Percentiles rank a stretch among this genome's conserved stretches.
Conservation (phyloP, 495 filamentous ascomycete species). For the Hypoxylon fragiforme region DNA sequence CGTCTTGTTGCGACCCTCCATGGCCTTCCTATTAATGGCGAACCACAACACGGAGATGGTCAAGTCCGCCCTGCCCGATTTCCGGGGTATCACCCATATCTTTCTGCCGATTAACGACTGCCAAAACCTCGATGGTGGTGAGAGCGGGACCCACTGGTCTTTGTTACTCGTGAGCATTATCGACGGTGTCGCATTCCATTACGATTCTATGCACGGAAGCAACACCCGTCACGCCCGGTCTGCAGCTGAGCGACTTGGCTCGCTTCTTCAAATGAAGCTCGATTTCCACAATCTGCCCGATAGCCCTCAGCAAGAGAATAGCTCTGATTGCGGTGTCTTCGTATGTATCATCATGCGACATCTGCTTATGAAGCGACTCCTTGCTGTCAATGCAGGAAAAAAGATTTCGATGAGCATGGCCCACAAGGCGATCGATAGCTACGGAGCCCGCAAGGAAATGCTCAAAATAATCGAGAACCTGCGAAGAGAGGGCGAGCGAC, state of each 20-base stretch:
- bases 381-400: slow-evolving; percentile 71
- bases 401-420: slow-evolving; percentile 94
- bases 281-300: slow-evolving; percentile 78
- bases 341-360: slow-evolving; percentile 93
- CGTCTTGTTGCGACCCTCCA: slow-evolving; percentile 86
- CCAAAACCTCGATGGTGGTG: slow-evolving; percentile 70
- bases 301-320: slow-evolving; percentile 88
- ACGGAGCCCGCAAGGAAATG: slow-evolving; percentile 81
- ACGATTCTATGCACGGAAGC: slow-evolving; percentile 81
- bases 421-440: slow-evolving; percentile 75
- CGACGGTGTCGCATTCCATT: slow-evolving; percentile 93
- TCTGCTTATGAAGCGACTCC: slow-evolving; percentile 78
- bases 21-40: slow-evolving; percentile 91
- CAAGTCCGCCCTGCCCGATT: slow-evolving; percentile 75
- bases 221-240: slow-evolving; percentile 73
- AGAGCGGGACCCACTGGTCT: slow-evolving; percentile 95
- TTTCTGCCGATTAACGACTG: slow-evolving; percentile 97
- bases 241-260: slow-evolving; percentile 63
- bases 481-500: slow-evolving; percentile 77
- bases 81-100: slow-evolving; percentile 82
- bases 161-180: slow-evolving; percentile 85
- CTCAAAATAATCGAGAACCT: slow-evolving; percentile 79
- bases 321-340: slow-evolving; percentile 92
- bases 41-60: slow-evolving; percentile 75
- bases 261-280: slow-evolving; percentile 65